phyloP scores from a whole-genome alignment of 305 asterid species.

The Withania somnifera region DNA sequence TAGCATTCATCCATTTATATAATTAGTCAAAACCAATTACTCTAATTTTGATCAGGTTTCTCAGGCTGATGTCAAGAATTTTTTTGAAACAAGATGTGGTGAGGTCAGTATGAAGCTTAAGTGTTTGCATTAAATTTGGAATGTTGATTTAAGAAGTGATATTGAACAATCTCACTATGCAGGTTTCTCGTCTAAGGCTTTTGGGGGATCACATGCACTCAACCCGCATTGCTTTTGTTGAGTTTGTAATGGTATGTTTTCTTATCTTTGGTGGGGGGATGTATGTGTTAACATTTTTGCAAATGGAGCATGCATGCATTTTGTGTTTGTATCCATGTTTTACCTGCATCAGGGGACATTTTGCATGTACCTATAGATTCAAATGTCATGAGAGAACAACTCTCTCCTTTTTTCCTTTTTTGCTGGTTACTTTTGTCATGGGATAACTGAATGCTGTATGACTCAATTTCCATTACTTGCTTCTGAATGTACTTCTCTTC shows the following conservation, averaged over 20 bases:
- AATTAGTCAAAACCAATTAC: too few relatives aligned
- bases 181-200: slow-evolving; percentile 97
- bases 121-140: neutral
- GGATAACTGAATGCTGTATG: neutral
- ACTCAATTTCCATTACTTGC: neutral
- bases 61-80: slow-evolving; percentile 68
- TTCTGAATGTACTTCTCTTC: neutral
- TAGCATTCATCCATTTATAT: too few relatives aligned
- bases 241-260: slow-evolving; percentile 53
- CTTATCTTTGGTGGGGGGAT: neutral
- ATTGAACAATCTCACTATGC: slow-evolving; percentile 4
- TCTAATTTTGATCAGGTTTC: too few relatives aligned
- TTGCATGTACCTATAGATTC: neutral
- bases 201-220: slow-evolving; percentile 92
- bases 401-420: neutral
- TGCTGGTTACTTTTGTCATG: neutral
- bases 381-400: neutral
- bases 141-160: neutral
- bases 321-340: neutral
- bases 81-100: slow-evolving; percentile 85
- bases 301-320: neutral
- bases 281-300: neutral
- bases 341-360: neutral
- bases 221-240: slow-evolving; percentile 84
- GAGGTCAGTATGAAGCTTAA: slow-evolving; percentile 41